These are phyloP conservation scores for Colletotrichum truncatum DNA, from an alignment of 2,329 filamentous ascomycete species.

Conservation along the genomic window DNA sequence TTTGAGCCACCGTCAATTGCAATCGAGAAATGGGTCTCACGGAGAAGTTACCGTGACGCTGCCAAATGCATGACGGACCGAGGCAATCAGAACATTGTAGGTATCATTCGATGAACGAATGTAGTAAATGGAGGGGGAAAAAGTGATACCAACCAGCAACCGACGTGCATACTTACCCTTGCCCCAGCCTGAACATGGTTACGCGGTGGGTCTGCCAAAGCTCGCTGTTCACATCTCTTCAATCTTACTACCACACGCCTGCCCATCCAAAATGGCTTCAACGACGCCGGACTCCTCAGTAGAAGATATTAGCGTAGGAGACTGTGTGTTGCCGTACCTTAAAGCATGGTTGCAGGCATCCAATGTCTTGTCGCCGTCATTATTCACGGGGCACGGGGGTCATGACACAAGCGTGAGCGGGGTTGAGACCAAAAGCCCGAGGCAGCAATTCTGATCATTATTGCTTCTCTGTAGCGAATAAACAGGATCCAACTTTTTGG, in stretches of 20 bases:
- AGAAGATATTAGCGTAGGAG: too few species aligned
- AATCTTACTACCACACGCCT: too few species aligned
- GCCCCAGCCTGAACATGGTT: not conserved
- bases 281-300: too few species aligned
- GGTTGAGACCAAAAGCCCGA: not conserved
- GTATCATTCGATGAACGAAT: too few species aligned
- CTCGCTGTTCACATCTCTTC: too few species aligned
- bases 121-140: too few species aligned
- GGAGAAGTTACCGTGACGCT: too few species aligned
- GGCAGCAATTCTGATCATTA: conserved; percentile 11
- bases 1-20: not conserved
- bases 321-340: conserved; percentile 6
- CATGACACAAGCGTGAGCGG: conserved; percentile 9
- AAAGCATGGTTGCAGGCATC: not conserved
- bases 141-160: too few species aligned
- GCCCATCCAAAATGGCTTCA: not conserved
- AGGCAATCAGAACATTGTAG: too few species aligned
- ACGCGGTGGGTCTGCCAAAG: too few species aligned
- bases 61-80: too few species aligned
- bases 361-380: conserved; percentile 1
- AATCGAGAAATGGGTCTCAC: not conserved
- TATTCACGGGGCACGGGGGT: conserved; percentile 4
- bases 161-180: not conserved
- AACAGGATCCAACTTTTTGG: conserved; percentile 10
- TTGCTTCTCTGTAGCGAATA: conserved; percentile 22